Percentiles rank a stretch among this genome's conserved stretches.
phyloP scores from a whole-genome alignment of 2,329 filamentous ascomycete species.

The Paracoccidioides lutzii region DNA sequence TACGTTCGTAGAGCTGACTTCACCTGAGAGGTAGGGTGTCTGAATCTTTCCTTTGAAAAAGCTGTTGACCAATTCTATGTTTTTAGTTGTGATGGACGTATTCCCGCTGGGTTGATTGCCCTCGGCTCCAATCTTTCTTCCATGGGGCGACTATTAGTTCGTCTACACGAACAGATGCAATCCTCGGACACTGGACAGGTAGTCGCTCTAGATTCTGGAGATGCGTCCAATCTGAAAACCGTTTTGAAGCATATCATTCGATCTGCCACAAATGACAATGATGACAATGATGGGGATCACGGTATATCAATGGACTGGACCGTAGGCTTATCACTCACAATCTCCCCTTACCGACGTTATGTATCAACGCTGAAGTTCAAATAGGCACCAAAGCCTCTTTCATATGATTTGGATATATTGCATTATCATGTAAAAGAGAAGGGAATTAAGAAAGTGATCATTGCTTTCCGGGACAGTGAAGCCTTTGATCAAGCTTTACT shows the following conservation, averaged over 20 bases:
- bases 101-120: slow-evolving; percentile 31
- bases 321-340: slow-evolving; percentile 15
- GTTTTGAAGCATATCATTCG: slow-evolving; percentile 36
- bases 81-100: slow-evolving; percentile 26
- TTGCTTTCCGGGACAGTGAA: slow-evolving; percentile 36
- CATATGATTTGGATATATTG: slow-evolving; percentile 35
- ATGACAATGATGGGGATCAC: slow-evolving; percentile 27
- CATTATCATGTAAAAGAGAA: slow-evolving; percentile 30
- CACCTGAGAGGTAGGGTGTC: slow-evolving; percentile 23
- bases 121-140: slow-evolving; percentile 33
- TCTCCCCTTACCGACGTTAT: not conserved
- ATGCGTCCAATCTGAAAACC: slow-evolving; percentile 34
- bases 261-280: slow-evolving; percentile 24
- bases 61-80: slow-evolving; percentile 6
- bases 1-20: slow-evolving; percentile 25
- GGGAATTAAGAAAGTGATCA: slow-evolving; percentile 25
- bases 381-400: slow-evolving; percentile 30
- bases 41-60: not conserved
- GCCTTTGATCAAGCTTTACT: slow-evolving; percentile 34
- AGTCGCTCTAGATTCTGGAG: slow-evolving; percentile 31
- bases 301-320: slow-evolving; percentile 27
- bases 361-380: slow-evolving; percentile 5
- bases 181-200: slow-evolving; percentile 23
- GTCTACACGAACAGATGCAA: slow-evolving; percentile 24
- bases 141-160: slow-evolving; percentile 25